These are phyloP conservation scores for Aspergillus diversus DNA, from an alignment of 495 filamentous ascomycete species.

Conservation along the genomic window DNA sequence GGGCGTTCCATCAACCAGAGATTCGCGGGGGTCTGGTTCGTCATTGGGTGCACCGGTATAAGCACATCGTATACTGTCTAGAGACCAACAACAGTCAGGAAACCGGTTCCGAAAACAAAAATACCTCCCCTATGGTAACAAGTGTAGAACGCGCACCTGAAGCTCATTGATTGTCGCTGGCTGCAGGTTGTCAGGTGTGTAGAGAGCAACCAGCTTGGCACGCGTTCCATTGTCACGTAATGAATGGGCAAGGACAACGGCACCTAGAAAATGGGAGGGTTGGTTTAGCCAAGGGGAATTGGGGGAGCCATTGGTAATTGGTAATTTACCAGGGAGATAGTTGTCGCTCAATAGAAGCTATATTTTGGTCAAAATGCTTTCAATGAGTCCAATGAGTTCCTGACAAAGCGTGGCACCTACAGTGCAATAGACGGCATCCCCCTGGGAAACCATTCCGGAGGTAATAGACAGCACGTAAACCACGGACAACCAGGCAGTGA, in stretches of 20 bases:
- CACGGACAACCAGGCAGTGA: conserved; percentile 1
- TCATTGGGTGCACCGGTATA: conserved; percentile 79
- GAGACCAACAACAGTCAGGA: conserved; percentile 10
- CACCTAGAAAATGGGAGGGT: conserved; percentile 58
- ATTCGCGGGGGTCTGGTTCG: conserved; percentile 77
- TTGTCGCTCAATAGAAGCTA: conserved; percentile 88
- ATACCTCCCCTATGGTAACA: neutral
- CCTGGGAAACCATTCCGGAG: conserved; percentile 38
- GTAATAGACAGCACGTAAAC: conserved; percentile 12
- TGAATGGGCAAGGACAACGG: conserved; percentile 91
- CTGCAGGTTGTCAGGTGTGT: conserved; percentile 76
- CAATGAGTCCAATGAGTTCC: conserved; percentile 1
- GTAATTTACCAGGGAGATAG: conserved; percentile 79
- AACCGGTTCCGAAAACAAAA: conserved; percentile 20
- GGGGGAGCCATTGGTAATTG: conserved; percentile 4
- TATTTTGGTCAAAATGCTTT: conserved; percentile 29
- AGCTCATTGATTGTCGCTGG: conserved; percentile 75
- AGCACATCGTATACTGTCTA: conserved; percentile 87
- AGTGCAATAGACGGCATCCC: conserved; percentile 60
- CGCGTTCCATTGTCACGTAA: conserved; percentile 87
- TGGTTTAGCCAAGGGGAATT: conserved; percentile 3
- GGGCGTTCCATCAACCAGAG: conserved; percentile 88
- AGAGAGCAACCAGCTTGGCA: conserved; percentile 82
- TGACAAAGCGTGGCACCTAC: conserved; percentile 36
- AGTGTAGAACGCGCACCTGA: conserved; percentile 53